These are phyloP conservation scores for Benincasa hispida DNA, from an alignment of 306 rosid genomes.

Conservation along the genomic window DNA sequence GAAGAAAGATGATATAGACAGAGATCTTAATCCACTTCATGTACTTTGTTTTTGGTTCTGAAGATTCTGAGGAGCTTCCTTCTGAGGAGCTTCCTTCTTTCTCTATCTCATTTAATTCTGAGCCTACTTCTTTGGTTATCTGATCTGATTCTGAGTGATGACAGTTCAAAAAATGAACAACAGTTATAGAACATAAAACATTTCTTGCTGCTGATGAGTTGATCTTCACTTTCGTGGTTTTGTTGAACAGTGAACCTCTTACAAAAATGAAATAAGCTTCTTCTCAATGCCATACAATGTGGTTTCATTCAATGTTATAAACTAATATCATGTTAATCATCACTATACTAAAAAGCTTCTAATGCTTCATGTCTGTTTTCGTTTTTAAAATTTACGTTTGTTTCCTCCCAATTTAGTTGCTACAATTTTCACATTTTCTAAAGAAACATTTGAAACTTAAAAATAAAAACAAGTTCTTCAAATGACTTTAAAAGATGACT, in stretches of 20 bases:
- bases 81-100: too few relatives aligned
- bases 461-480: too few relatives aligned
- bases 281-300: neutral
- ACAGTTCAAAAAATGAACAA: neutral
- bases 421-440: too few relatives aligned
- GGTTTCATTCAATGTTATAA: neutral
- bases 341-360: too few relatives aligned
- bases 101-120: neutral
- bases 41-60: neutral
- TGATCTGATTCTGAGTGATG: neutral
- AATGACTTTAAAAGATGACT: too few relatives aligned
- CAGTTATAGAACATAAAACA: neutral
- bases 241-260: neutral
- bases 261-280: neutral
- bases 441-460: too few relatives aligned
- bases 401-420: too few relatives aligned
- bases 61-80: neutral
- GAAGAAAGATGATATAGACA: neutral
- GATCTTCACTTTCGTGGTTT: too few relatives aligned
- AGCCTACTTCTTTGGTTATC: neutral
- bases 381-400: too few relatives aligned
- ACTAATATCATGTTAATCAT: too few relatives aligned
- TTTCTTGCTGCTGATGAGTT: too few relatives aligned
- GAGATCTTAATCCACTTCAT: slow-evolving; percentile 3
- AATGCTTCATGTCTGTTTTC: too few relatives aligned